phyloP scores from a whole-genome alignment of 306 rosid species.

The Cicer chorassanicum region DNA sequence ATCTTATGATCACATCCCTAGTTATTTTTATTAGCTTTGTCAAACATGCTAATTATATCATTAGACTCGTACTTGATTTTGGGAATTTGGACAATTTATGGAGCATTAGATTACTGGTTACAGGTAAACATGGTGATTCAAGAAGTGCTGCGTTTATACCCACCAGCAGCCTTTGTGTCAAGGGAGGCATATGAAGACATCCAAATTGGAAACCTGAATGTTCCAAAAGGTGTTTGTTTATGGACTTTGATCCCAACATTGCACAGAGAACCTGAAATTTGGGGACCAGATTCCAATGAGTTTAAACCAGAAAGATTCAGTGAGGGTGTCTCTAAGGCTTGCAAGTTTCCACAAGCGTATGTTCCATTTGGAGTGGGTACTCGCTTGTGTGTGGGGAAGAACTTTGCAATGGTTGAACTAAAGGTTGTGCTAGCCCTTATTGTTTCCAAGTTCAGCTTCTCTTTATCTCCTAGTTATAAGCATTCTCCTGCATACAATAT shows the following conservation, averaged over 20 bases:
- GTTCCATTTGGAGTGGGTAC: slow-evolving; percentile 85
- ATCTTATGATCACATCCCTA: neutral
- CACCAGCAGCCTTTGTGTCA: slow-evolving; percentile 92
- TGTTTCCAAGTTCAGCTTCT: slow-evolving; percentile 60
- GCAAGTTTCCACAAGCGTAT: slow-evolving; percentile 73
- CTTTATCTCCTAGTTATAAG: slow-evolving; percentile 69
- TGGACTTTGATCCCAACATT: slow-evolving; percentile 85
- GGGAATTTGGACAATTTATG: neutral
- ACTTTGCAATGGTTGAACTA: slow-evolving; percentile 79
- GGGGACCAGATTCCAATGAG: slow-evolving; percentile 84
- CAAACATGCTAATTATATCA: neutral
- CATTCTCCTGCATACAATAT: slow-evolving; percentile 80
- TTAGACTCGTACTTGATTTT: neutral
- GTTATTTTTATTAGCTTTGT: neutral
- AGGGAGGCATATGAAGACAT: slow-evolving; percentile 83
- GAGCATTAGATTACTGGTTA: slow-evolving; percentile 6
- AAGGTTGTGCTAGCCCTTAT: slow-evolving; percentile 63
- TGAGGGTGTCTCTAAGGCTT: slow-evolving; percentile 75
- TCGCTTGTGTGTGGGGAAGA: slow-evolving; percentile 79
- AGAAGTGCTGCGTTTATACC: slow-evolving; percentile 80
- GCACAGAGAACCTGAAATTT: slow-evolving; percentile 75
- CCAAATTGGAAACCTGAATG: slow-evolving; percentile 59
- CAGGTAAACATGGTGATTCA: slow-evolving; percentile 82
- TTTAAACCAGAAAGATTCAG: slow-evolving; percentile 86
- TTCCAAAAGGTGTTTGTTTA: slow-evolving; percentile 76